A percentile compares a stretch with the other conserved stretches of the same genome.
phyloP scores from a whole-genome alignment of 768 basidiomycete species.

The Mycena venus region DNA sequence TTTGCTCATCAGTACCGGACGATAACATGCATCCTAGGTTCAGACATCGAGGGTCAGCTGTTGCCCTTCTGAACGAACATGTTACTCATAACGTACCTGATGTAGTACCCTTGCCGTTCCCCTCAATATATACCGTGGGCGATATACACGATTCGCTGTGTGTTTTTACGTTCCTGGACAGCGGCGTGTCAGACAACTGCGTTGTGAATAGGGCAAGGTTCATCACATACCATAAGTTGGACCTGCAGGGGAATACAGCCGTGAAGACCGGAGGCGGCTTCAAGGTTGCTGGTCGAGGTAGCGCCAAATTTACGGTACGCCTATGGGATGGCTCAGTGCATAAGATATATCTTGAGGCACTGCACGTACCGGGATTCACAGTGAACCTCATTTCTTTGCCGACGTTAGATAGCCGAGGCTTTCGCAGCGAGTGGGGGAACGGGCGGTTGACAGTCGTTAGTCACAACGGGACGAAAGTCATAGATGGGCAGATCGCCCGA shows the following conservation, averaged over 20 bases:
- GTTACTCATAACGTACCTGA: too few species aligned
- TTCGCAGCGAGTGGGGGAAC: background rate
- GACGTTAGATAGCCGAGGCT: background rate
- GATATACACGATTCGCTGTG: background rate
- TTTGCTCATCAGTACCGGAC: too few species aligned
- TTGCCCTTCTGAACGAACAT: too few species aligned
- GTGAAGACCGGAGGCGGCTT: background rate
- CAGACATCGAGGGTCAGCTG: too few species aligned
- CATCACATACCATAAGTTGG: background rate
- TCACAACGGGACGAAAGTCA: background rate
- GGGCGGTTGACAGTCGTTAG: background rate
- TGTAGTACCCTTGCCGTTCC: background rate
- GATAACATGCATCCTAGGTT: too few species aligned
- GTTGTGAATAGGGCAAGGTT: background rate
- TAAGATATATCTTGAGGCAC: background rate
- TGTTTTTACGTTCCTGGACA: background rate
- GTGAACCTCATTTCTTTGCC: background rate
- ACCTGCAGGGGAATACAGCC: background rate
- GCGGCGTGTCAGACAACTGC: slow-evolving; percentile 10
- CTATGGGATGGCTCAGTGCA: background rate
- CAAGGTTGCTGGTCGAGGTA: background rate
- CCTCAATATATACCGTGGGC: background rate
- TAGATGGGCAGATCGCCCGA: background rate
- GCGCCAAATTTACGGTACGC: background rate
- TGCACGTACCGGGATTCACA: background rate